Conservation (phyloP, 129 eudicot genomes). For the Erigeron canadensis region DNA sequence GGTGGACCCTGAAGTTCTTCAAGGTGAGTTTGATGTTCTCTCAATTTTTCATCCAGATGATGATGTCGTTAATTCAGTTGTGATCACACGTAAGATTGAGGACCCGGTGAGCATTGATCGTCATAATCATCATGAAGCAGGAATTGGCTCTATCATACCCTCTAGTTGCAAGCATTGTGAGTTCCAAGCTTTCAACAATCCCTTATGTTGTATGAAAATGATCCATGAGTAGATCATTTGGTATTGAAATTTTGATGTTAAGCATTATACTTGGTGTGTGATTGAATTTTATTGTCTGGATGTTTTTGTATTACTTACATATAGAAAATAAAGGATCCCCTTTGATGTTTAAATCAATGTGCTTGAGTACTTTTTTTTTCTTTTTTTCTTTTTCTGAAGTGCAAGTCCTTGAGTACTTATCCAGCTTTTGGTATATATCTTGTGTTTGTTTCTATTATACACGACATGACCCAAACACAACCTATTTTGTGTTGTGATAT, state of each 20-base stretch:
- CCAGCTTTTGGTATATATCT: too few relatives aligned
- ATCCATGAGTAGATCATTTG: constrained; percentile 10
- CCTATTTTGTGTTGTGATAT: too few relatives aligned
- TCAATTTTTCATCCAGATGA: constrained; percentile 78
- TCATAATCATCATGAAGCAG: not conserved
- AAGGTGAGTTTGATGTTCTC: constrained; percentile 62
- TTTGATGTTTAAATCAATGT: not conserved
- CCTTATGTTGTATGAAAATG: constrained; percentile 6
- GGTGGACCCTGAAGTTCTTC: constrained; percentile 55
- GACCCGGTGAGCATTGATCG: constrained; percentile 7
- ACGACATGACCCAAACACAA: too few relatives aligned
- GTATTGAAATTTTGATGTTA: not conserved
- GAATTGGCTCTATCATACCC: constrained; percentile 12
- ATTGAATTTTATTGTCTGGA: not conserved
- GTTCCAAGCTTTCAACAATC: constrained; percentile 13
- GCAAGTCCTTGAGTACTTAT: too few relatives aligned
- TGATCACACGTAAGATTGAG: constrained; percentile 46
- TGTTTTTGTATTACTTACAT: not conserved
- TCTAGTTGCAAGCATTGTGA: constrained; percentile 26
- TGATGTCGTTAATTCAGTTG: constrained; percentile 75
- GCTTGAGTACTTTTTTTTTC: too few relatives aligned
- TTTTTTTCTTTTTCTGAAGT: too few relatives aligned
- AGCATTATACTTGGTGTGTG: not conserved
- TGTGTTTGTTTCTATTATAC: too few relatives aligned
- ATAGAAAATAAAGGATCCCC: not conserved